Conservation (phyloP, 2,329 filamentous ascomycete genomes). For the Ceratocystiopsis brevicomis region DNA sequence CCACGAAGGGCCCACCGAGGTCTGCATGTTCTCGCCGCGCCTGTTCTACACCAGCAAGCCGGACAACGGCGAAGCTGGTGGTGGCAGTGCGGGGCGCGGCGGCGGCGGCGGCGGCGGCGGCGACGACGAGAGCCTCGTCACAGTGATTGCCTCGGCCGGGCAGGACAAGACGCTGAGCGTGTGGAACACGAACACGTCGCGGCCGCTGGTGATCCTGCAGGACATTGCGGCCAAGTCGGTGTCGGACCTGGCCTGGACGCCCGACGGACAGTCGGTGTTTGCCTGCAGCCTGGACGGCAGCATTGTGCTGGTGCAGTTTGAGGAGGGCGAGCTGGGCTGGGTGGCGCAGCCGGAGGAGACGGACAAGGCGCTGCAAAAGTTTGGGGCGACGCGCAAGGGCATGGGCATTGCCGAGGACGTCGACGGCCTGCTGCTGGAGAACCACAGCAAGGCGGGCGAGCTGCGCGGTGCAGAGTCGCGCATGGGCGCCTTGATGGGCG, state of each 20-base stretch:
- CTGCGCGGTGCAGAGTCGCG: constrained; percentile 76
- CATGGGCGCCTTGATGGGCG: constrained; percentile 98
- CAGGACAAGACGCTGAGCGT: constrained; percentile 93
- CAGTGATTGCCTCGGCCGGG: constrained; percentile 88
- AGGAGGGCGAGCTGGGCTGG: constrained; percentile 74
- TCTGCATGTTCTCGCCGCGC: constrained; percentile 89
- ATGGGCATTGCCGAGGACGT: constrained; percentile 87
- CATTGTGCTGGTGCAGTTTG: constrained; percentile 66
- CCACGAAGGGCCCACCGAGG: constrained; percentile 90
- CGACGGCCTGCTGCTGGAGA: constrained; percentile 70
- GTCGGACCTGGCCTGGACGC: constrained; percentile 84
- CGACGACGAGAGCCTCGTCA: constrained; percentile 37
- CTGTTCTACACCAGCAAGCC: constrained; percentile 63
- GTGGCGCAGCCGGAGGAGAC: constrained; percentile 76
- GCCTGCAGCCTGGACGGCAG: constrained; percentile 78
- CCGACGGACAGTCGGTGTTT: constrained; percentile 74
- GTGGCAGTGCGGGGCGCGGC: constrained; percentile 17
- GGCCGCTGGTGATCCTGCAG: constrained; percentile 77
- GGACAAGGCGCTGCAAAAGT: constrained; percentile 81
- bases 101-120: constrained; percentile 15
- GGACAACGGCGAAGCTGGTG: constrained; percentile 26
- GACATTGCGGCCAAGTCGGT: constrained; percentile 83
- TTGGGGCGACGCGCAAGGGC: constrained; percentile 69
- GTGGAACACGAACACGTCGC: constrained; percentile 91
- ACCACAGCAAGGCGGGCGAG: constrained; percentile 81